phyloP scores from a whole-genome alignment of 352 stramenopile genomes.

The Phytophthora hibernalis region DNA sequence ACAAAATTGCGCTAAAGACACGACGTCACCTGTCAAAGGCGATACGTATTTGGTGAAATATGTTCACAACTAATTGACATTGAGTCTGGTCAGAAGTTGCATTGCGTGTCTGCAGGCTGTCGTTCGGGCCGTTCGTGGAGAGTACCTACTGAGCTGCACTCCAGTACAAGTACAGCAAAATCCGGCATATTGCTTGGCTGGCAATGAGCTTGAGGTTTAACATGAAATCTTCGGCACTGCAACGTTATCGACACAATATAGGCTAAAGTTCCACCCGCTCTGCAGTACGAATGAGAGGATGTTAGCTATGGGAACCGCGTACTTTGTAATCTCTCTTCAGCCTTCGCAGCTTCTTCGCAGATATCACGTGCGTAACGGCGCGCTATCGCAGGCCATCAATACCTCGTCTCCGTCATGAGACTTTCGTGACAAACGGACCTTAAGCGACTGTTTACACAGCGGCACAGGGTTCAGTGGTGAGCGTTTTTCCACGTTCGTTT shows the following conservation, averaged over 20 bases:
- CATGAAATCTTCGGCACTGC: background rate
- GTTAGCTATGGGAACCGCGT: too few relatives aligned
- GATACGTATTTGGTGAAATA: too few relatives aligned
- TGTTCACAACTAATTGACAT: too few relatives aligned
- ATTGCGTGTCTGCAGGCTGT: background rate
- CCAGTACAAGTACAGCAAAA: background rate
- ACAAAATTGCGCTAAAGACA: slow-evolving; percentile 24
- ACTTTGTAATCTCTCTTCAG: background rate
- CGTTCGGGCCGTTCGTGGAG: slow-evolving; percentile 5
- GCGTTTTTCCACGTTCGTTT: too few relatives aligned
- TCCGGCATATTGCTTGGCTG: background rate
- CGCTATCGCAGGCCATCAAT: too few relatives aligned
- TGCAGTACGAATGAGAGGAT: too few relatives aligned
- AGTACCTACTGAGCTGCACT: background rate
- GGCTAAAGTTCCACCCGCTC: too few relatives aligned
- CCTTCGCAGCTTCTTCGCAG: background rate
- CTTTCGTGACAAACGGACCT: too few relatives aligned
- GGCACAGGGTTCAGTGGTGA: too few relatives aligned
- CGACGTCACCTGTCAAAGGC: too few relatives aligned
- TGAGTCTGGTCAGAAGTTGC: slow-evolving; percentile 7
- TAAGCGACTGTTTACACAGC: too few relatives aligned
- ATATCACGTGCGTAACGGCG: background rate
- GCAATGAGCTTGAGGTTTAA: background rate
- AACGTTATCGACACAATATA: background rate
- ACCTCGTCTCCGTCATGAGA: too few relatives aligned